These are phyloP conservation scores for Boletus pseudopeckii DNA, from an alignment of 768 basidiomycete species.

Conservation along the genomic window DNA sequence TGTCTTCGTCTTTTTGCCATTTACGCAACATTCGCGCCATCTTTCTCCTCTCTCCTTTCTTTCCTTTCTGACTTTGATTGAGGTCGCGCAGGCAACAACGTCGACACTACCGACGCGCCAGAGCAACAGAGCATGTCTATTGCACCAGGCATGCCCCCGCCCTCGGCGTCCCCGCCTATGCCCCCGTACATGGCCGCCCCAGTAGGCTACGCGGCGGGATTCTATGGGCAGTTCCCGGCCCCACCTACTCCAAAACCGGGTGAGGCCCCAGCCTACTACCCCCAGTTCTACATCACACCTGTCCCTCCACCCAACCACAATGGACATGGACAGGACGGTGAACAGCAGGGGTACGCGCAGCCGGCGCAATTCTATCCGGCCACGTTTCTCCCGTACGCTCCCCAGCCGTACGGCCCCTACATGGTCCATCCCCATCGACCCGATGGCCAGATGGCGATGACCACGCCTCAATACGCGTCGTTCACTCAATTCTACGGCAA, in stretches of 20 bases:
- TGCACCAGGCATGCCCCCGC: constrained; percentile 40
- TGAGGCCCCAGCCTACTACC: constrained; percentile 49
- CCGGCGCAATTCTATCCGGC: constrained; percentile 45
- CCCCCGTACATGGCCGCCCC: constrained; percentile 48
- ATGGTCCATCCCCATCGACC: constrained; percentile 45
- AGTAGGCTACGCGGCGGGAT: constrained; percentile 51
- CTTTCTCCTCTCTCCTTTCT: constrained; percentile 1
- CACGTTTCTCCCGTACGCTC: constrained; percentile 45
- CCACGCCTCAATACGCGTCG: constrained; percentile 37
- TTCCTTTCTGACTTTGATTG: constrained; percentile 44
- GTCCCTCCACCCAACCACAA: constrained; percentile 40
- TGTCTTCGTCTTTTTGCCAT: constrained; percentile 36
- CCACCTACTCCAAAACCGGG: constrained; percentile 49
- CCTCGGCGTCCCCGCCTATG: constrained; percentile 46
- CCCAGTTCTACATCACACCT: constrained; percentile 46
- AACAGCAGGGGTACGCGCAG: constrained; percentile 38
- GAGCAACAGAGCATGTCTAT: constrained; percentile 42
- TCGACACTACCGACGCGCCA: constrained; percentile 44
- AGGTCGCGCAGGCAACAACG: constrained; percentile 58
- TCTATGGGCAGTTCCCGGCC: constrained; percentile 54
- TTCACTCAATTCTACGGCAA: constrained; percentile 39
- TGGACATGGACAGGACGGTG: constrained; percentile 41
- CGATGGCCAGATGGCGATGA: constrained; percentile 36
- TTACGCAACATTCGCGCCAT: constrained; percentile 11
- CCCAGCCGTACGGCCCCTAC: constrained; percentile 49